phyloP scores from a whole-genome alignment of 2,329 filamentous ascomycete genomes.

The Zelopaecilomyces penicillatus region DNA sequence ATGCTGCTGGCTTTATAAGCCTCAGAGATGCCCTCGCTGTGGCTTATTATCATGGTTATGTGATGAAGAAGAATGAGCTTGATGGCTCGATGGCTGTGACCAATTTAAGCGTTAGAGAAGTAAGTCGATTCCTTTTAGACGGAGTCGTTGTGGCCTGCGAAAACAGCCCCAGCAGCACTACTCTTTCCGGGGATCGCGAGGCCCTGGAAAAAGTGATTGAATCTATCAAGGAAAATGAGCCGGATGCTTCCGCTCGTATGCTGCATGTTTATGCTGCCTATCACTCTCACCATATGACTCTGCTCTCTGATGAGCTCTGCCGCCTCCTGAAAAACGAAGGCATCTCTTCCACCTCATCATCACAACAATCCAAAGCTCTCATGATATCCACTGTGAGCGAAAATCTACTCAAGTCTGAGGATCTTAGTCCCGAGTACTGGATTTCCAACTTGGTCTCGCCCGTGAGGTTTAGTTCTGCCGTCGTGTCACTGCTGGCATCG shows the following conservation, averaged over 20 bases:
- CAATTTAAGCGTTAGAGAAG: too few relatives aligned
- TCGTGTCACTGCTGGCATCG: conserved; percentile 1
- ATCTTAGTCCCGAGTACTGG: conserved; percentile 15
- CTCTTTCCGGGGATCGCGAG: too few relatives aligned
- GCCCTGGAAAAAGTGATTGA: too few relatives aligned
- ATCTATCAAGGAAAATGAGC: too few relatives aligned
- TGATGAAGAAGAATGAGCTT: not conserved
- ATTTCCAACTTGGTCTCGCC: conserved; percentile 17
- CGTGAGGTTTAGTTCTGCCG: conserved; percentile 12
- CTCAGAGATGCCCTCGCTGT: conserved; percentile 7
- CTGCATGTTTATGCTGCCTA: conserved; percentile 18
- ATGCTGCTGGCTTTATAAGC: conserved; percentile 10
- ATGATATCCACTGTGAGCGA: too few relatives aligned
- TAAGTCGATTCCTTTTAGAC: too few relatives aligned
- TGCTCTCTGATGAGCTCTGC: not conserved
- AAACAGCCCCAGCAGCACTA: too few relatives aligned
- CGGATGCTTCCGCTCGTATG: conserved; percentile 11
- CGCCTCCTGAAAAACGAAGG: too few relatives aligned
- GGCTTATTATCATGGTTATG: conserved; percentile 10
- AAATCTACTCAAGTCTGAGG: not conserved
- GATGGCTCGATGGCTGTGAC: too few relatives aligned
- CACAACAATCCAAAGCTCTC: too few relatives aligned
- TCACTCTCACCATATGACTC: conserved; percentile 20
- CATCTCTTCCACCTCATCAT: too few relatives aligned
- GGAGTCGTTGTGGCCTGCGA: too few relatives aligned